A percentile compares a stretch with the other conserved stretches of the same genome.
Evolutionary conservation across 176 grass and related monocot species (phyloP).

Genomic region (Melocanna baccifera): DNA sequence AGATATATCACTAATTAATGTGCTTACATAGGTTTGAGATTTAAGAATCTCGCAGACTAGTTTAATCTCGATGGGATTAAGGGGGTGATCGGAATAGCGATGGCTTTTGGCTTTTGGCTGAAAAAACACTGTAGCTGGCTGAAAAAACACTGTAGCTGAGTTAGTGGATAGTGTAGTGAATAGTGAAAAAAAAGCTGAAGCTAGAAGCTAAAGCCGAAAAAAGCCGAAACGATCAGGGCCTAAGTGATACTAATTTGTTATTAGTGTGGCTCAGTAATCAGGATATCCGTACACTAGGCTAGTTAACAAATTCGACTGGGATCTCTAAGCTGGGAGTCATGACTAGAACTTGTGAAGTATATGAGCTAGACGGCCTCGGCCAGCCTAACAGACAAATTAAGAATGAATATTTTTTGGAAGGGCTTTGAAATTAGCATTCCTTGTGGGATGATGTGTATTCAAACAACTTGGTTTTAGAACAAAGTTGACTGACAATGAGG

Average conservation of each 20-base stretch:
- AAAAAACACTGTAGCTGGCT: too few relatives aligned
- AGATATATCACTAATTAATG: not conserved
- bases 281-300: not conserved
- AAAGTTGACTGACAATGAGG: not conserved
- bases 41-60: not conserved
- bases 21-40: not conserved
- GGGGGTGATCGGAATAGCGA: too few relatives aligned
- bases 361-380: constrained; percentile 12
- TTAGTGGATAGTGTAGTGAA: too few relatives aligned
- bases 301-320: not conserved
- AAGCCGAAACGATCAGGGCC: too few relatives aligned
- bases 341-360: too few relatives aligned
- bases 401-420: not conserved
- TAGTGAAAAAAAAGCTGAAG: too few relatives aligned
- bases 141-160: too few relatives aligned
- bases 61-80: not conserved
- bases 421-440: constrained; percentile 3
- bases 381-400: not conserved
- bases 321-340: too few relatives aligned
- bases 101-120: too few relatives aligned
- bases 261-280: not conserved
- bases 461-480: not conserved
- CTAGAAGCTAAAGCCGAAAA: too few relatives aligned
- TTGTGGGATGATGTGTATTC: not conserved
- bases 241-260: not conserved